Evolutionary conservation across 768 basidiomycete species (phyloP).

Genomic region (Collybia mongolica): DNA sequence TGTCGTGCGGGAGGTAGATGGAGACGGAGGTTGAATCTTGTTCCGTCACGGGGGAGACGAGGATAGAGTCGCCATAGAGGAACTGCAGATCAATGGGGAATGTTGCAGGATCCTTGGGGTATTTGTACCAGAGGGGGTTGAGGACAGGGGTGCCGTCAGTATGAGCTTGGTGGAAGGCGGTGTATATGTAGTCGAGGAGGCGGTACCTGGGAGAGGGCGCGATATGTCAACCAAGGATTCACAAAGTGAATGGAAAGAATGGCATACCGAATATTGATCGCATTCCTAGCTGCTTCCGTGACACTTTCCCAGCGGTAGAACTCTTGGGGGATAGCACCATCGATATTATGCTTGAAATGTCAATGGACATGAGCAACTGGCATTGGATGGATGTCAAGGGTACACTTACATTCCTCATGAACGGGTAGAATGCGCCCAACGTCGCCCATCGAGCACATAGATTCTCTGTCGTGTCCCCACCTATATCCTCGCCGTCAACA

Average conservation of each 20-base stretch:
- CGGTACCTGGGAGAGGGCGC: slow-evolving; percentile 44
- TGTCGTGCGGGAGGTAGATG: slow-evolving; percentile 62
- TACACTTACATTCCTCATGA: slow-evolving; percentile 67
- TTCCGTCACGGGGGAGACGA: slow-evolving; percentile 67
- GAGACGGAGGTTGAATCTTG: slow-evolving; percentile 57
- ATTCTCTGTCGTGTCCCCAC: slow-evolving; percentile 56
- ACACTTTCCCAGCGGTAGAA: slow-evolving; percentile 65
- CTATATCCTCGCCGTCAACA: too few species aligned
- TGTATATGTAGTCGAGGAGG: slow-evolving; percentile 70
- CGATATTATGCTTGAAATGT: slow-evolving; percentile 52
- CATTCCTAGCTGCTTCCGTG: slow-evolving; percentile 57
- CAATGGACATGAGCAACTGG: too few species aligned
- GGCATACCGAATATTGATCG: slow-evolving; percentile 56
- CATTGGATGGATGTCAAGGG: background rate
- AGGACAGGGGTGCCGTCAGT: slow-evolving; percentile 63
- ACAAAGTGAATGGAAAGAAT: background rate
- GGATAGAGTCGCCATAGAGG: slow-evolving; percentile 65
- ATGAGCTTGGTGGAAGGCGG: slow-evolving; percentile 60
- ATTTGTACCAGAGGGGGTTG: slow-evolving; percentile 66
- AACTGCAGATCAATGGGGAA: slow-evolving; percentile 66
- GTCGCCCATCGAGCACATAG: slow-evolving; percentile 77
- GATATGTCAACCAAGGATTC: background rate
- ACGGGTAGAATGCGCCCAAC: slow-evolving; percentile 76
- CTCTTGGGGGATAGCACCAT: slow-evolving; percentile 56
- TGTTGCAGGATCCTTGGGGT: slow-evolving; percentile 59